Conservation (phyloP, 2,329 filamentous ascomycete genomes). For the Clathrospora elynae region DNA sequence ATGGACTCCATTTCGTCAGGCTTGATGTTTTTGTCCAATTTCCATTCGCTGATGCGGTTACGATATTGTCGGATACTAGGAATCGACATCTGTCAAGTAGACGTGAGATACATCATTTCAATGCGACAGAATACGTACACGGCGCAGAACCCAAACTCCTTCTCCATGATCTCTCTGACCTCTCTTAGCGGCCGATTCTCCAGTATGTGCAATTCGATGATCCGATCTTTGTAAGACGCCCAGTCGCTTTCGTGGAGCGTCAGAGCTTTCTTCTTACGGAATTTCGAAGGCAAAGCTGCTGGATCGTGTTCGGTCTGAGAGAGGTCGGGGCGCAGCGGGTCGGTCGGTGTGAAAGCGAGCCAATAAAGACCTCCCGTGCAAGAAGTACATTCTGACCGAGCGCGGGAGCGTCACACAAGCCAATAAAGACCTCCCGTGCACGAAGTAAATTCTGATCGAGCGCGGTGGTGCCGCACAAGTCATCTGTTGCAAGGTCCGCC, state of each 20-base stretch:
- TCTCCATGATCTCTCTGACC: conserved; percentile 16
- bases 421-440: too few relatives aligned
- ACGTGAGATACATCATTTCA: too few relatives aligned
- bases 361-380: too few relatives aligned
- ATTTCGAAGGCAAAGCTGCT: conserved; percentile 14
- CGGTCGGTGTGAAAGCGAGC: too few relatives aligned
- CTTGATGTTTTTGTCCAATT: conserved; percentile 28
- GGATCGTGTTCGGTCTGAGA: too few relatives aligned
- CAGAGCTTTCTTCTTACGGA: conserved; percentile 26
- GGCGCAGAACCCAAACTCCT: conserved; percentile 19
- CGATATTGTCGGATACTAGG: conserved; percentile 22
- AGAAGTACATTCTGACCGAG: too few relatives aligned
- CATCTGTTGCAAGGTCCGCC: too few relatives aligned
- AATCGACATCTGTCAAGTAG: too few relatives aligned
- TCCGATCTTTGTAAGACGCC: conserved; percentile 26
- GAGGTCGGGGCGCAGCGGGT: too few relatives aligned
- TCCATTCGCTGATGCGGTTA: conserved; percentile 24
- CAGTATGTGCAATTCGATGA: conserved; percentile 17
- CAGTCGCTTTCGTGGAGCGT: conserved; percentile 27
- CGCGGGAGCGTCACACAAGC: too few relatives aligned
- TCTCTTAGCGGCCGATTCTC: conserved; percentile 10
- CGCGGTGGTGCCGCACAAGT: too few relatives aligned
- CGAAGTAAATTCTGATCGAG: too few relatives aligned
- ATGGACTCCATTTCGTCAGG: conserved; percentile 30
- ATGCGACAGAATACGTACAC: conserved; percentile 22